Evolutionary conservation across 441 rosid genomes (phyloP), one percentile per base, ranked within the genome.

Genomic region (Manihot esculenta): DNA sequence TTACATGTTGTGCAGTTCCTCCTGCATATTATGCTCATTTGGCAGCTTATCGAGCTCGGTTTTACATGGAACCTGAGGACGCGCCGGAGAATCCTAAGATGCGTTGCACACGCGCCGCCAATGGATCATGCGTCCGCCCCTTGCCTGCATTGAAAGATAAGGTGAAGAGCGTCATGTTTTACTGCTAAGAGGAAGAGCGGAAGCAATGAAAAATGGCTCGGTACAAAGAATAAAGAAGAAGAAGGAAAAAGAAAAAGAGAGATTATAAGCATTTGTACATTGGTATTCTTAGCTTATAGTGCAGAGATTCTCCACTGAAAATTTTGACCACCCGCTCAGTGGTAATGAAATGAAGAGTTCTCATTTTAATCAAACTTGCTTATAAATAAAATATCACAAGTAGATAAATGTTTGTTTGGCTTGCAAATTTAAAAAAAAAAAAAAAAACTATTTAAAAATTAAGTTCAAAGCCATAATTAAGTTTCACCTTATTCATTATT

Each of bases 81-180:
- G 41, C 68, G 11, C 13, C 68, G 23, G 68, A 64, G 9, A 64
- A 26, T 47, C 41, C 42, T 17, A 27, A 66, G 51, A 50, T 38
- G 14, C 24, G 21, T 12, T 23, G 68, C 68, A 41, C 61, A 7
- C 61, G 83, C 27, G 23, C 70, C 0, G 82, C 76, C 10, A 72
- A 73, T n/a, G 53, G 80, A 47, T 45, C 81, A 0, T 88, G 86
- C 35, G 92, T 92, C 48, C 79, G 85, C 68, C 95, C 95, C 0
- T 72, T 94, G 81, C 97, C 94, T 0, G 97, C 93, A 2, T 81
- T 92, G 79, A 92, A 94, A 82, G 97, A 89, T 76, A 90, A 89
- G 63, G 97, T 94, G 74, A 93, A 93, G 84, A 82, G 89, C 68
- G 98, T 91, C 2, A 94, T 94, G 97, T 94, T 94, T 72, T 92